phyloP scores from a whole-genome alignment of 2,329 filamentous ascomycete species.

The Microdochium paspali region DNA sequence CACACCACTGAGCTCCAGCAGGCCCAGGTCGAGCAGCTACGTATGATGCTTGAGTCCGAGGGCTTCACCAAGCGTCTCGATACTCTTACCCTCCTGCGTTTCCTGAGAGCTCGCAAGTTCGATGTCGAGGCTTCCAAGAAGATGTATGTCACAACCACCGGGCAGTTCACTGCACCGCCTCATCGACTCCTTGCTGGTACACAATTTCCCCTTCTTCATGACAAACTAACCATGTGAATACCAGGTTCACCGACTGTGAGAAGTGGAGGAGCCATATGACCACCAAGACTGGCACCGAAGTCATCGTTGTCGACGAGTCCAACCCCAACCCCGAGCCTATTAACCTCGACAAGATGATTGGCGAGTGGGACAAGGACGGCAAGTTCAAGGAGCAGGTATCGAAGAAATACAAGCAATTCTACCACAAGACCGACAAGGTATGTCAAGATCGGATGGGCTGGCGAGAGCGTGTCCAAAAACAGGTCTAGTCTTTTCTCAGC shows the following conservation, averaged over 20 bases:
- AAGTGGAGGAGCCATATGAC: conserved; percentile 69
- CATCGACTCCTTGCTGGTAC: too few relatives aligned
- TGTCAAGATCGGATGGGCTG: conserved; percentile 7
- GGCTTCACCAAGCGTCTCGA: conserved; percentile 81
- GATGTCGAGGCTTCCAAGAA: conserved; percentile 73
- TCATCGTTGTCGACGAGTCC: conserved; percentile 70
- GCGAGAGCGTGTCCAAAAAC: conserved; percentile 22
- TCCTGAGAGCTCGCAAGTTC: conserved; percentile 91
- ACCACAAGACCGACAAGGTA: conserved; percentile 91
- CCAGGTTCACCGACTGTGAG: conserved; percentile 83
- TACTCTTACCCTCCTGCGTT: conserved; percentile 84
- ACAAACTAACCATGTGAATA: conserved; percentile 1
- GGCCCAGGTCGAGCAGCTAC: conserved; percentile 79
- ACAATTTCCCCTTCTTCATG: too few relatives aligned
- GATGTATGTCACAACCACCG: conserved; percentile 72
- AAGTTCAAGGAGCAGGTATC: conserved; percentile 68
- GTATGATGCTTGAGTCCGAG: conserved; percentile 72
- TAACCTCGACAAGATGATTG: conserved; percentile 58
- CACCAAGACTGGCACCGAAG: neutral
- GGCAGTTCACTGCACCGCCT: too few relatives aligned
- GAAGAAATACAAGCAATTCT: conserved; percentile 95
- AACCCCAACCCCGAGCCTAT: conserved; percentile 16
- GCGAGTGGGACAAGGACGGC: conserved; percentile 54
- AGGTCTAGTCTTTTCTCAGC: neutral
- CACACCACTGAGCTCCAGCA: conserved; percentile 80